A percentile compares a stretch with the other conserved stretches of the same genome.
Conservation (phyloP, 1,284 basidiomycete genomes). For the Ustilago esculenta region DNA sequence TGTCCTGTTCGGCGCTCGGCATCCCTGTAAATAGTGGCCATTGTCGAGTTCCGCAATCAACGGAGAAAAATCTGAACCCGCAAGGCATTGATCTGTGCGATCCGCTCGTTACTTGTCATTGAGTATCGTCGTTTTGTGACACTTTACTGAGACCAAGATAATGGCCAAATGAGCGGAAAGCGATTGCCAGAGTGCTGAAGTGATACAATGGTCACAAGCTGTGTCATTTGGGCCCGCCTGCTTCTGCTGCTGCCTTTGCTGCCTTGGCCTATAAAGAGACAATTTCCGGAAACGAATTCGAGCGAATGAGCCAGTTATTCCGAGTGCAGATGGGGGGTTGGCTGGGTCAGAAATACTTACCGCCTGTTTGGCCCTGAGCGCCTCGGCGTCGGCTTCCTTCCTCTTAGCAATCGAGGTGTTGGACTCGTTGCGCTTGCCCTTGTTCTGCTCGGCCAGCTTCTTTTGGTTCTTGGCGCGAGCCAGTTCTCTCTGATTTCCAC, state of each 20-base stretch:
- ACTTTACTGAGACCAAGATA: too few relatives aligned
- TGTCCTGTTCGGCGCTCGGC: too few relatives aligned
- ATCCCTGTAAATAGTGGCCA: neutral
- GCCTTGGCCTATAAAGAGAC: constrained; percentile 29
- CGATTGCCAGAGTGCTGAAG: too few relatives aligned
- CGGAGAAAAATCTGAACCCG: too few relatives aligned
- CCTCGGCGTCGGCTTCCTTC: constrained; percentile 61
- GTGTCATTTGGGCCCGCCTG: constrained; percentile 21
- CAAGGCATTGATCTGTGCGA: too few relatives aligned
- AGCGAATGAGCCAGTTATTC: neutral
- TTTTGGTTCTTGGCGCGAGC: constrained; percentile 65
- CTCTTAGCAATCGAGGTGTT: constrained; percentile 54
- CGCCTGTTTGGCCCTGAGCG: constrained; percentile 60
- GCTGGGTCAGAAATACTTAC: constrained; percentile 37
- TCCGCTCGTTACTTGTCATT: too few relatives aligned
- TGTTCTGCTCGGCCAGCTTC: constrained; percentile 60
- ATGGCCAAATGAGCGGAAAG: too few relatives aligned
- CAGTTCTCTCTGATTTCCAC: constrained; percentile 65
- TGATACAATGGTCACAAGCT: too few relatives aligned
- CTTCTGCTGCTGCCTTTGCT: constrained; percentile 37
- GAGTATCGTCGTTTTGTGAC: too few relatives aligned
- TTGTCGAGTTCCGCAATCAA: too few relatives aligned
- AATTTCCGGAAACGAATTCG: neutral
- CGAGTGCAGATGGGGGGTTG: too few relatives aligned
- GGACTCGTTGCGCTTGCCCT: constrained; percentile 55